phyloP scores from a whole-genome alignment of 441 rosid species.

The Adansonia grandidieri region DNA sequence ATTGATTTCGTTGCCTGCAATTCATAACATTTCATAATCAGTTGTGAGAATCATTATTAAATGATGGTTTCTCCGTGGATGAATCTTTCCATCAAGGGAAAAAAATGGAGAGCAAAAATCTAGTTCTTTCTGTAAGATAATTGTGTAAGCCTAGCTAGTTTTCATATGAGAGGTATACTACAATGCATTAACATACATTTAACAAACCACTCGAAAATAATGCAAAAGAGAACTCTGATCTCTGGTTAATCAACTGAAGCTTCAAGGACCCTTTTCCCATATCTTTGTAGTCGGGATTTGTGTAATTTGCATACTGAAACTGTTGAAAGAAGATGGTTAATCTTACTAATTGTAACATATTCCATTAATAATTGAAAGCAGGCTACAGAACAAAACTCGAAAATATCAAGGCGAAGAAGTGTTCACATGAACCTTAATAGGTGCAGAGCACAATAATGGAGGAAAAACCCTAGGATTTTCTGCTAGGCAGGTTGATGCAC shows the following conservation, averaged over 20 bases:
- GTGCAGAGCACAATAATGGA: constrained; percentile 71
- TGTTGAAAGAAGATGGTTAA: constrained; percentile 39
- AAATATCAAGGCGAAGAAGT: background rate
- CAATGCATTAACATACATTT: constrained; percentile 46
- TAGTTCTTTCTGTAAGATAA: background rate
- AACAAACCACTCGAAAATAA: constrained; percentile 68
- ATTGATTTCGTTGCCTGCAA: background rate
- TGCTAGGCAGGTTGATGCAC: constrained; percentile 58
- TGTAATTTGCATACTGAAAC: constrained; percentile 79
- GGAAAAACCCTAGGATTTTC: constrained; percentile 48
- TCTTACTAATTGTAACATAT: constrained; percentile 2
- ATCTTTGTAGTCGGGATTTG: constrained; percentile 51
- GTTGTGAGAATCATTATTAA: background rate
- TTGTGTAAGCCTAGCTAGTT: background rate
- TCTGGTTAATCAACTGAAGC: constrained; percentile 78
- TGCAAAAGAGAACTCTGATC: constrained; percentile 78
- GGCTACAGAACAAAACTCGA: constrained; percentile 1
- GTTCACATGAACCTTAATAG: constrained; percentile 59
- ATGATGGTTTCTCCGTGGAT: background rate
- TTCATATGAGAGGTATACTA: constrained; percentile 10
- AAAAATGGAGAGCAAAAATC: background rate
- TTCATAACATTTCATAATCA: background rate
- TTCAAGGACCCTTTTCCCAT: constrained; percentile 65
- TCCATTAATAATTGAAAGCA: background rate
- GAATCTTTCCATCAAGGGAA: background rate